Evolutionary conservation across 257 asterid species (phyloP), one percentile per base, ranked within the genome.

Genomic region (Voacanga thouarsii): DNA sequence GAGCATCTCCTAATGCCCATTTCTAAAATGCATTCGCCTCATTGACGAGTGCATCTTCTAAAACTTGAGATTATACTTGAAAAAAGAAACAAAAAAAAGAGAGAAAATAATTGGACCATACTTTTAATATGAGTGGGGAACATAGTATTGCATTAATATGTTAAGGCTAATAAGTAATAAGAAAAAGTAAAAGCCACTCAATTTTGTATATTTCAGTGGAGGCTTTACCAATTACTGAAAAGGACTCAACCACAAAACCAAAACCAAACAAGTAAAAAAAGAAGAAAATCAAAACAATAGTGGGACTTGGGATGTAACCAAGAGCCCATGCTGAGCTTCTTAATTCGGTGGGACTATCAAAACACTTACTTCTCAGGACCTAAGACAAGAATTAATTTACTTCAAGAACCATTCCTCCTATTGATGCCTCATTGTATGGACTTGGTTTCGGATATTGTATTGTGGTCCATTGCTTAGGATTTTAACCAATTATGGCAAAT

Each of bases 391-490:
- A 55, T 43, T 3, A 26, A 11, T 50, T 49, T 33, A 30, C 43
- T 66, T 37, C 24, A 49, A 12, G 66, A 18, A 65, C n/a, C 37
- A 63, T 1, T 24, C 24, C 57, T 59, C 37, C 45, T 53, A n/a
- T 77, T 77, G 16, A 39, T 37, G 78, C 79, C 77, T 78, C 71
- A 78, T 43, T 78, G 77, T 43, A 78, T 78, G 81, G 81, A 78
- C 71, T 43, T 57, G 77, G 81, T 78, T 77, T 78, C 44, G 53
- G 64, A 43, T 70, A 39, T 65, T 57, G 69, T n/a, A 56, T 28
- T 19, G 47, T 76, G 76, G 78, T 39, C 56, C 55, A 59, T 23
- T 2, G 24, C n/a, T 50, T n/a, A 50, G 26, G 30, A 37, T 61
- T n/a, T 49, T 63, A 71, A n/a, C 82, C 82, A 79, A 79, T 79